Percentiles rank a stretch among this genome's conserved stretches.
Evolutionary conservation across 345 rosid genomes (phyloP).

Genomic region (Eucalyptus cladocalyx): DNA sequence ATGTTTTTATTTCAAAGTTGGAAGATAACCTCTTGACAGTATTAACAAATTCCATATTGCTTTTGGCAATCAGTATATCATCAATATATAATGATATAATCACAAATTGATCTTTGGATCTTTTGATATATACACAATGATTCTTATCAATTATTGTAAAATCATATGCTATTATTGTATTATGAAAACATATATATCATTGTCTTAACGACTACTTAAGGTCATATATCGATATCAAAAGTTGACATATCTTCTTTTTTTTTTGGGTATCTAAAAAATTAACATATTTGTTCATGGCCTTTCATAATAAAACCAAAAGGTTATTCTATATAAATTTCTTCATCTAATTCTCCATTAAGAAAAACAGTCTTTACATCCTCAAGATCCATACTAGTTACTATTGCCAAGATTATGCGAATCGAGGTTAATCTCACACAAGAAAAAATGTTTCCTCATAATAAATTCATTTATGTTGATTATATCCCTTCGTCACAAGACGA

Average conservation of each 20-base stretch:
- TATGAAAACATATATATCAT: accelerated
- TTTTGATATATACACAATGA: no score
- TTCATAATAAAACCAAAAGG: accelerated
- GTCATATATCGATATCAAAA: accelerated
- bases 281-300: accelerated
- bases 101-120: no score
- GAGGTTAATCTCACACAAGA: accelerated
- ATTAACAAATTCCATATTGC: no score
- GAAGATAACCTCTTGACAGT: no score
- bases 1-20: accelerated
- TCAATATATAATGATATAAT: no score
- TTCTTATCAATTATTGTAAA: accelerated
- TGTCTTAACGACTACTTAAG: accelerated
- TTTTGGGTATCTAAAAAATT: no score
- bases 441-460: no score
- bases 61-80: accelerated
- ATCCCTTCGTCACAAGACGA: accelerated
- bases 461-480: accelerated
- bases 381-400: no score
- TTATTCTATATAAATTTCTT: no score
- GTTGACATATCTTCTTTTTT: no score
- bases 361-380: accelerated
- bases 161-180: accelerated
- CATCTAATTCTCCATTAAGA: accelerated
- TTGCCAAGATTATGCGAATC: accelerated